These are phyloP conservation scores for Corymbia calophylla DNA, from an alignment of 441 rosid species.

Conservation along the genomic window DNA sequence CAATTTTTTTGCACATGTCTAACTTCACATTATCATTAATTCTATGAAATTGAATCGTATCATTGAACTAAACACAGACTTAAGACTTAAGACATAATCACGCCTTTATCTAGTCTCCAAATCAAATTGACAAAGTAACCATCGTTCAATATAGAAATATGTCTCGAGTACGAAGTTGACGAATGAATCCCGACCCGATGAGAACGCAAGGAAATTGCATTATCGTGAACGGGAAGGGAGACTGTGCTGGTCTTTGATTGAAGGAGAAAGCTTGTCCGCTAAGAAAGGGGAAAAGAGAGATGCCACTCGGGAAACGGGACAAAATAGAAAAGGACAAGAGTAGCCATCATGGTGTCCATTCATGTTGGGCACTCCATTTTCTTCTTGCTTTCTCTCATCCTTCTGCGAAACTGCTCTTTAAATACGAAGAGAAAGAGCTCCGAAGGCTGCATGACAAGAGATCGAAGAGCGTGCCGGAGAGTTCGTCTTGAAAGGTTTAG, in stretches of 20 bases:
- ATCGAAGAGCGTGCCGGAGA: neutral
- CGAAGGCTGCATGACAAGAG: neutral
- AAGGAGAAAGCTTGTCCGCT: neutral
- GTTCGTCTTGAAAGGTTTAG: neutral
- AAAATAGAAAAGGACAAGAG: neutral
- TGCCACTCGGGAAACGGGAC: neutral
- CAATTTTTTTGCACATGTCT: neutral
- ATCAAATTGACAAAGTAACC: neutral
- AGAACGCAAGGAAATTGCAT: neutral
- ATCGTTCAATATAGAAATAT: neutral
- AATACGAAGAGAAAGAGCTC: neutral
- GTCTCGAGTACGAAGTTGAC: neutral
- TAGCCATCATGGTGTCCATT: neutral
- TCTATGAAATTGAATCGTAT: neutral
- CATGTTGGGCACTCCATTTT: neutral
- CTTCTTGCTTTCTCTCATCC: too few relatives aligned
- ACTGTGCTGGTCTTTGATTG: neutral
- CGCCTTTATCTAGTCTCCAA: neutral
- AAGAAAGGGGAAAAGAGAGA: neutral
- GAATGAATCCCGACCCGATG: neutral
- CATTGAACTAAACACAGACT: neutral
- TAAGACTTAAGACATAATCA: neutral
- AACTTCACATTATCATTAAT: neutral
- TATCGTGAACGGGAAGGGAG: neutral
- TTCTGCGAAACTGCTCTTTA: too few relatives aligned